phyloP scores from a whole-genome alignment of 495 filamentous ascomycete species.

The Friedmanniomyces simplex region DNA sequence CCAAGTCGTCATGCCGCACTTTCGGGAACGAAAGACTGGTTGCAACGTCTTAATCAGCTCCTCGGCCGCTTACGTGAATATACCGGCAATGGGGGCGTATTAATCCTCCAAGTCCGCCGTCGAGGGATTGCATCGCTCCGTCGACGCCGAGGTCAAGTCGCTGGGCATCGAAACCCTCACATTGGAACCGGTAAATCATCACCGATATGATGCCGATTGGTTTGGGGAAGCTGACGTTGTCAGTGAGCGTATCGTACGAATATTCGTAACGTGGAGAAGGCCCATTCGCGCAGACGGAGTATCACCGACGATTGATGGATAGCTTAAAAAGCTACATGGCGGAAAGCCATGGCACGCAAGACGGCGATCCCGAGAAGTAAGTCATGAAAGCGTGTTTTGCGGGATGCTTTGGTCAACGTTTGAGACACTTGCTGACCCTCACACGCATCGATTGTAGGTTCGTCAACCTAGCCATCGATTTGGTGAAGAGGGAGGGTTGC shows the following conservation, averaged over 20 bases:
- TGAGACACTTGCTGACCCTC: too few species aligned
- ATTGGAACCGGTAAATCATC: neutral
- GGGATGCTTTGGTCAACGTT: constrained; percentile 34
- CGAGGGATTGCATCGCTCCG: neutral
- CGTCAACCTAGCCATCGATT: too few species aligned
- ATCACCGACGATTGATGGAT: neutral
- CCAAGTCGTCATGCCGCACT: neutral
- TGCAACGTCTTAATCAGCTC: neutral
- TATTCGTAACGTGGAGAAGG: constrained; percentile 4
- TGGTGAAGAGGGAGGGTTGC: too few species aligned
- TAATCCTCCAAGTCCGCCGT: neutral
- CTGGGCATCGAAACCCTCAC: neutral
- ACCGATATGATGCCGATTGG: neutral
- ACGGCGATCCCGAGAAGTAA: constrained; percentile 33
- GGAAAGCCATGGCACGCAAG: constrained; percentile 16
- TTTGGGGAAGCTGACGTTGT: neutral
- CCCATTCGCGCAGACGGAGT: neutral
- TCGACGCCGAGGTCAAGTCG: neutral
- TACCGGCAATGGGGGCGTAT: neutral
- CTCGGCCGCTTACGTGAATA: neutral
- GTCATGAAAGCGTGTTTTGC: too few species aligned
- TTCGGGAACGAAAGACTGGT: neutral
- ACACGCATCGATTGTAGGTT: too few species aligned
- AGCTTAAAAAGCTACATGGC: neutral
- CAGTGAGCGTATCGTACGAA: constrained; percentile 13